Evolutionary conservation across 176 grass and related monocot genomes (phyloP), one percentile per base, ranked within the genome.

Genomic region (Sorghum bicolor): DNA sequence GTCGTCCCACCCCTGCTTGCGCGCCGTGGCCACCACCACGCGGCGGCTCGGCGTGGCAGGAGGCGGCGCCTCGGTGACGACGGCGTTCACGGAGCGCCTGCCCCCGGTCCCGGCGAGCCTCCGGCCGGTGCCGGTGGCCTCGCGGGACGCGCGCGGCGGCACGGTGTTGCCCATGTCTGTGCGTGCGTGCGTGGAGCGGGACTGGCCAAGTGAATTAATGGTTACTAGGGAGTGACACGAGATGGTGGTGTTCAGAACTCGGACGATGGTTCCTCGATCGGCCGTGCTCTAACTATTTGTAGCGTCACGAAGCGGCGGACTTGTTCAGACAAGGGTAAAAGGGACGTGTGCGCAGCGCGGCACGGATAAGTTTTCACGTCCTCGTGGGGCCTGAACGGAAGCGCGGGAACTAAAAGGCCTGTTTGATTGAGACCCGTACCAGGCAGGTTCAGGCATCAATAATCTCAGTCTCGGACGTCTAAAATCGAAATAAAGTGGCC

Each of bases 141-240:
- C 37, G 6, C 64, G 66, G 88, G 44, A 16, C 66, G 45, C 44
- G 83, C 57, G 74, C 57, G 44, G 55, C 57, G 33, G 34, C 67
- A 28, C 73, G 43, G 67, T 40, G 74, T 86, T 90, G 44, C 88
- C 88, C 88, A 90, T 86, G 78, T 48, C 7, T 74, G 40, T 3
- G 44, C 2, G 34, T 33, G 36, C 2, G 71, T 31, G 38, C 4
- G 41, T 33, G 38, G 3, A 5, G 17, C 2, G 34, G 6, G 4
- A 37, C 33, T 37, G 65, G 2, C 5, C 39, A 44, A 40, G 67
- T 25, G 75, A 77, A n/a, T n/a, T n/a, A n/a, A n/a, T 15, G 67
- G 67, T 24, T 24, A 28, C 22, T 14, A 15, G 9, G 29, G 31
- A 77, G 45, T 84, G 82, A 12, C 33, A 43, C 50, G 16, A 47